Evolutionary conservation across 2,329 filamentous ascomycete species (phyloP), one percentile per base, ranked within the genome.

Genomic region (Fusarium duplospermum): DNA sequence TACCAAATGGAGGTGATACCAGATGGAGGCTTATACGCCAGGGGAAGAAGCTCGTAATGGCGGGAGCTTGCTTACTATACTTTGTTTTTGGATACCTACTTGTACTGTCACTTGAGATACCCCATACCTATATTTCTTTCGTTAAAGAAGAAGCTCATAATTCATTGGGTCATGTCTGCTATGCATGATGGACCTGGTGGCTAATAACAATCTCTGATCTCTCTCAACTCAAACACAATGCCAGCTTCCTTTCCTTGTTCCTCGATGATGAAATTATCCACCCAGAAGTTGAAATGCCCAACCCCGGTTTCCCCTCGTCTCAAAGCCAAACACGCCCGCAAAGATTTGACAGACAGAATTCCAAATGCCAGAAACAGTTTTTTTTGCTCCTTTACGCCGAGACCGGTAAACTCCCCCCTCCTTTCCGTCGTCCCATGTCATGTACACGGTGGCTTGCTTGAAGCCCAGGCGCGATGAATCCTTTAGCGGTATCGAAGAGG

Each of bases 21-120:
- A 65, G 62, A 47, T 18, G 29, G 60, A 57, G 72, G 60, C 27
- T 56, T 22, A 45, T 24, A 50, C 47, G 31, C 58, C 54, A 47
- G 18, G 29, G 52, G 33, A 40, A 45, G 57, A 57, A 63, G 72
- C 67, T 66, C 54, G 54, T 75, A 77, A 78, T 78, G 69, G 67
- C 29, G 20, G 73, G 68, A 69, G 67, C 66, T 63, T 62, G 71
- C 70, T 64, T 64, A n/a, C 56, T 22, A 20, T 36, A 9, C 69
- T 71, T 47, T 66, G 29, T 56, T 67, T 62, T 71, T 72, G 50
- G 52, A 73, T 75, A 66, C 64, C 61, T 71, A 76, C 72, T 68
- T 71, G 69, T 75, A 78, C 77, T 71, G 63, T 72, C 64, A 67
- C 70, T 80, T 63, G 70, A 76, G 74, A 81, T 81, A 80, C 79